Base-by-base conservation (phyloP, 75 land plant species). In the Cunninghamia lanceolata region DNA sequence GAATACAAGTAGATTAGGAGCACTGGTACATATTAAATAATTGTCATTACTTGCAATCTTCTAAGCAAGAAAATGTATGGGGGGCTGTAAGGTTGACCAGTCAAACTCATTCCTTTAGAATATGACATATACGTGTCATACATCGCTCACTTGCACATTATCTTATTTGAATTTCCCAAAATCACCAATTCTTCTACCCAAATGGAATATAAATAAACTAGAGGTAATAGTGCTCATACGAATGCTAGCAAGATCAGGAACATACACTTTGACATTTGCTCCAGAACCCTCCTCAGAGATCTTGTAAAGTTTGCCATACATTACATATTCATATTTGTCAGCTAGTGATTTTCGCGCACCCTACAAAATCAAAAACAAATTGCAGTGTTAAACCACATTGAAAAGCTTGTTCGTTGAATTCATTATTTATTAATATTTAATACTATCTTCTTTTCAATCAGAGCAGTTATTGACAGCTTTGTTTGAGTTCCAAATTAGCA, bases 201-300 rank as follows among this genome's bases (percentile, higher is more conserved):
- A 30, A 28, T 16, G 19, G 34, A 34, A 19, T 39, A 83, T 21
- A 47, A 47, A 34, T 32, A 28, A 59, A 50, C 0, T 9, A 83
- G 17, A 45, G 6, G 7, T 9, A 47, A 39, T 45, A 76, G 40
- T 76, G n/a, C 7, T 47, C 82, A 68, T 68, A 13, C 17, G 84
- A 21, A 84, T 56, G 42, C 34, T 45, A 47, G 35, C 9, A 1
- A 84, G 56, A 10, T 54, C n/a, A 82, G 50, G 52, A 4, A 84
- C 91, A 77, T 94, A 94, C 94, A 90, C 92, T 92, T 95, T 96
- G 6, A 89, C 88, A 80, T 86, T 85, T 34, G 86, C 82, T 15
- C 89, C n/a, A n/a, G n/a, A n/a, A n/a, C n/a, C n/a, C n/a, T n/a
- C n/a, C n/a, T n/a, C n/a, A n/a, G n/a, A n/a, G n/a, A n/a, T n/a